Evolutionary conservation across 2,329 filamentous ascomycete genomes (phyloP).

Genomic region (Aspergillus sp.): DNA sequence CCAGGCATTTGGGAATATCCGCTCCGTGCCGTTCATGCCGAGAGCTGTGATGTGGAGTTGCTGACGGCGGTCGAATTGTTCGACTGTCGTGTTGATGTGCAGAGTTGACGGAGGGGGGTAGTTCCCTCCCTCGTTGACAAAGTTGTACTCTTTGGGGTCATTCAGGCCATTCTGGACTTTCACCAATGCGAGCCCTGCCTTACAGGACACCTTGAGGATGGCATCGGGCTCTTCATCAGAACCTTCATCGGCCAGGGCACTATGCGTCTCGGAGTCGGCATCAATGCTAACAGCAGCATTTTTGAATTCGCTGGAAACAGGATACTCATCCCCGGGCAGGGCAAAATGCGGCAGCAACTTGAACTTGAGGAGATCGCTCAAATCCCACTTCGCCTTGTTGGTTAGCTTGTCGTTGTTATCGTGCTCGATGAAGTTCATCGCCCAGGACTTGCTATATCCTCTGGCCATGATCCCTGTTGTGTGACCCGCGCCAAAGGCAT

Average conservation of each 20-base stretch:
- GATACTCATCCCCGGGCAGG: neutral
- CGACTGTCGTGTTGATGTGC: neutral
- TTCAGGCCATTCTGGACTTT: neutral
- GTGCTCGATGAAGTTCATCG: neutral
- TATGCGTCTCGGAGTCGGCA: neutral
- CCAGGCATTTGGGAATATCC: neutral
- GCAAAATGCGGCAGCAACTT: neutral
- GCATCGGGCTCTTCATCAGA: neutral
- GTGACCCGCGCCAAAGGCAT: neutral
- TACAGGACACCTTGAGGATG: neutral
- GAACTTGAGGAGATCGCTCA: neutral
- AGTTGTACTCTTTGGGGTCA: neutral
- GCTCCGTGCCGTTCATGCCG: neutral
- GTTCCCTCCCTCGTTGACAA: too few species aligned
- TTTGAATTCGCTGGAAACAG: neutral
- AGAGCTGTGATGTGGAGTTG: neutral
- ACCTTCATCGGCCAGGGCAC: neutral
- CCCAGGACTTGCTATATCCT: neutral
- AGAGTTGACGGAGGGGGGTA: neutral
- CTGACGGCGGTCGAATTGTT: neutral
- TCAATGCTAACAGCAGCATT: neutral
- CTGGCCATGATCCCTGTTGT: slow-evolving; percentile 1
- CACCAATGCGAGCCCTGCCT: neutral
- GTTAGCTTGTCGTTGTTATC: neutral
- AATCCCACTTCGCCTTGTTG: neutral